phyloP scores from a whole-genome alignment of 345 rosid species.

The Brassica juncea region DNA sequence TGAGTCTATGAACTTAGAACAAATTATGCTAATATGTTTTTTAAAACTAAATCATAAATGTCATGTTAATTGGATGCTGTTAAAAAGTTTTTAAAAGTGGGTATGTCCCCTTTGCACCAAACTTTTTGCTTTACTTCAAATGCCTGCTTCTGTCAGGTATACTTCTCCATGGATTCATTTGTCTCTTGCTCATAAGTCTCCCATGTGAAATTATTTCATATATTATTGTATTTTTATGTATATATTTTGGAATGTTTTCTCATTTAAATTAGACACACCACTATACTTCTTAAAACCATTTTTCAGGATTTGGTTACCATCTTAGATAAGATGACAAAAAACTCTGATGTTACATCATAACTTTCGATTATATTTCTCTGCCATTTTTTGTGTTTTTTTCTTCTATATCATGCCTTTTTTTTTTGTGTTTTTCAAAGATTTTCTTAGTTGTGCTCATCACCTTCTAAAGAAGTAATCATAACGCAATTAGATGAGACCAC shows the following conservation, averaged over 20 bases:
- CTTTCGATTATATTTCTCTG: neutral
- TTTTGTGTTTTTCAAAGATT: too few relatives aligned
- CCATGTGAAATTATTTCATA: constrained; percentile 34
- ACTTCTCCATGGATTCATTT: constrained; percentile 40
- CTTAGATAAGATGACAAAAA: constrained; percentile 40
- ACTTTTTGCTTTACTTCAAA: constrained; percentile 40
- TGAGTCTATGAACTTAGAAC: neutral
- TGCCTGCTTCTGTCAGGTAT: constrained; percentile 43
- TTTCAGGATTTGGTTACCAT: constrained; percentile 39
- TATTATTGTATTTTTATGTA: constrained; percentile 17
- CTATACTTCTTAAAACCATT: constrained; percentile 33
- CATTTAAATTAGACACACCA: constrained; percentile 43
- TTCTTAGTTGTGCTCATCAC: too few relatives aligned
- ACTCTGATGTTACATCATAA: constrained; percentile 38
- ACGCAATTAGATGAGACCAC: too few relatives aligned
- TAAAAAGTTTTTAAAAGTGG: neutral
- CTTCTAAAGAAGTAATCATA: too few relatives aligned
- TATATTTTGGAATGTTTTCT: constrained; percentile 41
- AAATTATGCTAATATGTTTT: neutral
- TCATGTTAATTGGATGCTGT: neutral
- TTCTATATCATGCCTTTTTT: too few relatives aligned
- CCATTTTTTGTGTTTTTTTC: too few relatives aligned
- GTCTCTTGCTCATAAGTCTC: constrained; percentile 41
- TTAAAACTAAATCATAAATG: neutral
- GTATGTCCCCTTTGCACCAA: constrained; percentile 38